Evolutionary conservation across 495 filamentous ascomycete species (phyloP).

Genomic region (Podospora australis): DNA sequence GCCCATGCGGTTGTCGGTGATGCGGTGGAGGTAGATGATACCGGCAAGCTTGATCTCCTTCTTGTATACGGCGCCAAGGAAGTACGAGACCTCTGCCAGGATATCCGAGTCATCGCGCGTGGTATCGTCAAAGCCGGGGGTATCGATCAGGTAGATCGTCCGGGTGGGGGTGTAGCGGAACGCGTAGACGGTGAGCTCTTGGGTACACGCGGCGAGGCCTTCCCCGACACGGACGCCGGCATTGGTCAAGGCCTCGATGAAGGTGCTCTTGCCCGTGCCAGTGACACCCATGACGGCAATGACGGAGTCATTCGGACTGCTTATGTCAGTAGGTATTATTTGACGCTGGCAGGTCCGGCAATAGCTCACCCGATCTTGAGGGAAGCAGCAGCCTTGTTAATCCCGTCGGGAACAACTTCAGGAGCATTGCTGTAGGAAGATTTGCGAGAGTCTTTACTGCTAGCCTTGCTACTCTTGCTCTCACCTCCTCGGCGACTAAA

Average conservation of each 20-base stretch:
- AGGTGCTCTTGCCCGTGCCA: conserved; percentile 34
- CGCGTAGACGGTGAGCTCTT: not conserved
- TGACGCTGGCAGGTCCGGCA: no score
- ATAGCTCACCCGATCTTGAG: no score
- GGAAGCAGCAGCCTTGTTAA: no score
- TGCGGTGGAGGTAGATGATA: conserved; percentile 36
- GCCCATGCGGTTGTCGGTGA: conserved; percentile 30
- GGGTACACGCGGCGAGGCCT: not conserved
- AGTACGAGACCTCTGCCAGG: conserved; percentile 27
- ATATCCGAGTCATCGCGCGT: conserved; percentile 26
- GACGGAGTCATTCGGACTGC: conserved; percentile 11
- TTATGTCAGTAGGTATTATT: not conserved
- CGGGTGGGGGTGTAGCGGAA: not conserved
- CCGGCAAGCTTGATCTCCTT: conserved; percentile 25
- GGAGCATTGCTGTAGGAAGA: no score
- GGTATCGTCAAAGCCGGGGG: conserved; percentile 38
- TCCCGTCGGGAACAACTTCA: no score
- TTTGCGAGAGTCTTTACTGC: no score
- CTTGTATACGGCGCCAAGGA: conserved; percentile 23
- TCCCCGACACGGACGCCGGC: no score
- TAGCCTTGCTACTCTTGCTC: no score
- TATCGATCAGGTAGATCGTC: conserved; percentile 25
- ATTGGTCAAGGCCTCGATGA: no score
- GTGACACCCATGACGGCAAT: conserved; percentile 34
- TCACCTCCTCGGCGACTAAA: no score